These are phyloP conservation scores for Microcos paniculata DNA, from an alignment of 345 rosid species.

Conservation along the genomic window DNA sequence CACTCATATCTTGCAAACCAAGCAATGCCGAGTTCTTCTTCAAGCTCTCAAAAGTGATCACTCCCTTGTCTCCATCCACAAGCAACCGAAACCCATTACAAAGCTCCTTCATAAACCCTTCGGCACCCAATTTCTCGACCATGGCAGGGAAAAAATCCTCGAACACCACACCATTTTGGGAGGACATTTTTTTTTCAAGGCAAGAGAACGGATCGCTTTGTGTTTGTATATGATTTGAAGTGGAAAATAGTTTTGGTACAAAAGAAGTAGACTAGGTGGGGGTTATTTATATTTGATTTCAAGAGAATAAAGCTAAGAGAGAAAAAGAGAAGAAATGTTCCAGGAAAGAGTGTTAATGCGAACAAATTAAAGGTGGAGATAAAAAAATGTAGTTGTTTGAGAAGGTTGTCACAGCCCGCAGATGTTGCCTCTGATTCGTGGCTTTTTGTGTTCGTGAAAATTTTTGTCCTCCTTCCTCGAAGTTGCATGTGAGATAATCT, in stretches of 20 bases:
- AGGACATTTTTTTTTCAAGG: background rate
- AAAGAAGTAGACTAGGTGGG: background rate
- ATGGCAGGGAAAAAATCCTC: slow-evolving; percentile 60
- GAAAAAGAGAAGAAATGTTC: slow-evolving; percentile 8
- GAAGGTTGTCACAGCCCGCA: slow-evolving; percentile 1
- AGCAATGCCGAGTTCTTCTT: slow-evolving; percentile 40
- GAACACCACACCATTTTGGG: slow-evolving; percentile 31
- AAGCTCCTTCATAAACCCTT: slow-evolving; percentile 62
- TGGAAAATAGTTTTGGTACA: background rate
- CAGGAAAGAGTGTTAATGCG: slow-evolving; percentile 21
- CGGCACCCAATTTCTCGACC: slow-evolving; percentile 54
- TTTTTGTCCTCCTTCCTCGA: slow-evolving; percentile 10
- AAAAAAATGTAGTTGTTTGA: background rate
- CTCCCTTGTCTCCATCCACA: slow-evolving; percentile 43
- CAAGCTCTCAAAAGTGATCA: slow-evolving; percentile 58
- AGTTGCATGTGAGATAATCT: background rate
- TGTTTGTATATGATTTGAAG: background rate
- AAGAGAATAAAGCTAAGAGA: background rate
- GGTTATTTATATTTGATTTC: slow-evolving; percentile 13
- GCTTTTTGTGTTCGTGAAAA: slow-evolving; percentile 1
- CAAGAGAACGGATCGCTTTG: background rate
- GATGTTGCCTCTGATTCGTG: background rate
- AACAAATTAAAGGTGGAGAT: slow-evolving; percentile 12
- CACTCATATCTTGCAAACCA: slow-evolving; percentile 48
- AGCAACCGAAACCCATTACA: slow-evolving; percentile 51